Evolutionary conservation across 2,329 filamentous ascomycete species (phyloP).

Genomic region (Fusarium stilboides): DNA sequence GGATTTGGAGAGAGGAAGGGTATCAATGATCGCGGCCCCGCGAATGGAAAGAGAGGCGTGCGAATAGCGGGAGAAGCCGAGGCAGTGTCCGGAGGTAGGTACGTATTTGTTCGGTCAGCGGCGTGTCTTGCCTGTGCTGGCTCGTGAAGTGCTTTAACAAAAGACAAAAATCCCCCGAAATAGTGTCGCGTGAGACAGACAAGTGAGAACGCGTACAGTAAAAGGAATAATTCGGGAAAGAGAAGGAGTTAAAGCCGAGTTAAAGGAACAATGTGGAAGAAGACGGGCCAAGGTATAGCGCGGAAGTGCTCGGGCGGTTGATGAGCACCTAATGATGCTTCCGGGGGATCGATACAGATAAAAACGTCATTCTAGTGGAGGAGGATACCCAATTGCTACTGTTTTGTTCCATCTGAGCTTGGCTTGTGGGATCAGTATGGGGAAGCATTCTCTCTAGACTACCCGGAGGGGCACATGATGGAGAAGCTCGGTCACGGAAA

Average conservation of each 20-base stretch:
- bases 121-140: slow-evolving; percentile 18
- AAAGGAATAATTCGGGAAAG: slow-evolving; percentile 32
- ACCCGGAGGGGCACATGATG: slow-evolving; percentile 41
- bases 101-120: slow-evolving; percentile 24
- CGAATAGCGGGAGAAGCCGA: slow-evolving; percentile 50
- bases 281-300: slow-evolving; percentile 24
- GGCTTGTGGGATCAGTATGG: slow-evolving; percentile 42
- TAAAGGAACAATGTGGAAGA: slow-evolving; percentile 5
- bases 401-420: slow-evolving; percentile 14
- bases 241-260: slow-evolving; percentile 13
- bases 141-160: slow-evolving; percentile 4
- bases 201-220: slow-evolving; percentile 29
- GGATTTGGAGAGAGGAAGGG: slow-evolving; percentile 36
- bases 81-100: slow-evolving; percentile 41
- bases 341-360: slow-evolving; percentile 16
- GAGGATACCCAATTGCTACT: slow-evolving; percentile 24
- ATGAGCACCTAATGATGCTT: slow-evolving; percentile 40
- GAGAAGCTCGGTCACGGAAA: slow-evolving; percentile 35
- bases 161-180: slow-evolving; percentile 12
- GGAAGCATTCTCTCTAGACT: slow-evolving; percentile 31
- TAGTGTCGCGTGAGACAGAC: slow-evolving; percentile 35
- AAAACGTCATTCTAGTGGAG: slow-evolving; percentile 46
- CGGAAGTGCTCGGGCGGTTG: slow-evolving; percentile 46
- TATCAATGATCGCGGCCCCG: slow-evolving; percentile 46
- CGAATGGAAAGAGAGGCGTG: slow-evolving; percentile 40